A percentile compares a stretch with the other conserved stretches of the same genome.
These are phyloP conservation scores for Lipomyces yamadae DNA, from an alignment of 805 yeast species.

Conservation along the genomic window DNA sequence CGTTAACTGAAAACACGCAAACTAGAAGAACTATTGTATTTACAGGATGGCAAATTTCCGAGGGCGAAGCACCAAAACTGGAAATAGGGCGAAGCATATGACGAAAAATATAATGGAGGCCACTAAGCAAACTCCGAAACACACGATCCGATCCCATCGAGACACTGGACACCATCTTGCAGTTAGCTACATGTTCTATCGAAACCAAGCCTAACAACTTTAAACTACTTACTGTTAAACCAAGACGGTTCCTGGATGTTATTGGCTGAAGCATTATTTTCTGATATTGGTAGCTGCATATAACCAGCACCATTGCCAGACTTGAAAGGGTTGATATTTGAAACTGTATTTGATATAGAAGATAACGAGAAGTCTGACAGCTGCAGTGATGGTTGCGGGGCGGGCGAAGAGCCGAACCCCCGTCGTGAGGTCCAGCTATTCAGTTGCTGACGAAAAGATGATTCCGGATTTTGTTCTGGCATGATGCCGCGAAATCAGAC, in stretches of 20 bases:
- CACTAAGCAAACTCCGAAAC: constrained; percentile 75
- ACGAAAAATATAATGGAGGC: constrained; percentile 83
- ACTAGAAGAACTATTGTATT: neutral
- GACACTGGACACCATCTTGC: constrained; percentile 47
- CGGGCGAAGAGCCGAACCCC: constrained; percentile 19
- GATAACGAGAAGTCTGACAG: constrained; percentile 28
- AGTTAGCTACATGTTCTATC: neutral
- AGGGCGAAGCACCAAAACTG: constrained; percentile 86
- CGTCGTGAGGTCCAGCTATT: constrained; percentile 33
- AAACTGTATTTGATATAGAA: constrained; percentile 21
- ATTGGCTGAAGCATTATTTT: constrained; percentile 53
- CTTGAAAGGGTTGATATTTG: constrained; percentile 32
- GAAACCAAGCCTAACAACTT: constrained; percentile 3
- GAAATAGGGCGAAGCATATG: constrained; percentile 80
- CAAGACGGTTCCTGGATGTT: constrained; percentile 65
- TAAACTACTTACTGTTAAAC: constrained; percentile 52
- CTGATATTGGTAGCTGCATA: constrained; percentile 66
- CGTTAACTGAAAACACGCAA: constrained; percentile 44
- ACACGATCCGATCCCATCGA: constrained; percentile 76
- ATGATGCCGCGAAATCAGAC: neutral
- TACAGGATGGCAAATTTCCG: constrained; percentile 73
- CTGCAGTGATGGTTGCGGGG: constrained; percentile 18
- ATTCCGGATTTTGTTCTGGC: constrained; percentile 18
- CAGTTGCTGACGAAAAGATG: constrained; percentile 36
- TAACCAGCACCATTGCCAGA: constrained; percentile 45